Conservation (phyloP, 257 asterid genomes). For the Solanum virginianum region DNA sequence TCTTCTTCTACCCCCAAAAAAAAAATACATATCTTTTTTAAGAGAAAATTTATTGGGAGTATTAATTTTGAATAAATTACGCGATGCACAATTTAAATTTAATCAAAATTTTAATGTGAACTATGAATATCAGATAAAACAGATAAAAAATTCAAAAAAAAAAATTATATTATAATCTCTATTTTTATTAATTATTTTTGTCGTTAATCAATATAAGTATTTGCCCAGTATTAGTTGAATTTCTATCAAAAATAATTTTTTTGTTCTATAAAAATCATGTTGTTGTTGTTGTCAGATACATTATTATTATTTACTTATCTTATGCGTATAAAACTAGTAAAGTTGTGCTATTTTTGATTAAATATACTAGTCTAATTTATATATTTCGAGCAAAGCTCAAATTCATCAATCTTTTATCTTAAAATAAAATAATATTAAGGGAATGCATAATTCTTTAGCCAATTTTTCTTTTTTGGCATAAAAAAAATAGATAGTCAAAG, state of each 20-base stretch:
- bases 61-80: too few relatives aligned
- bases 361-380: neutral
- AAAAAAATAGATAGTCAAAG: neutral
- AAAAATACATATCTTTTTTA: too few relatives aligned
- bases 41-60: too few relatives aligned
- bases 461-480: neutral
- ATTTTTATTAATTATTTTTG: neutral
- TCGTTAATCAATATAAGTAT: neutral
- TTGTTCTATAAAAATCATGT: too few relatives aligned
- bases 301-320: neutral
- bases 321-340: neutral
- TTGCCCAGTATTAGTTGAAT: too few relatives aligned
- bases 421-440: neutral
- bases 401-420: neutral
- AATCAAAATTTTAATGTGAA: too few relatives aligned
- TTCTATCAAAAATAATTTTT: too few relatives aligned
- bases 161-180: too few relatives aligned
- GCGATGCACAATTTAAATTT: too few relatives aligned
- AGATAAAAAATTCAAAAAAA: too few relatives aligned
- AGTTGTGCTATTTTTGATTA: neutral
- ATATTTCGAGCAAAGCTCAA: neutral
- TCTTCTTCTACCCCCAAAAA: neutral
- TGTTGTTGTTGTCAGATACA: too few relatives aligned
- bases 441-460: neutral
- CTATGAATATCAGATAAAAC: too few relatives aligned